A percentile compares a stretch with the other conserved stretches of the same genome.
phyloP scores from a whole-genome alignment of 495 filamentous ascomycete genomes.

The Penicillium malachiteum region DNA sequence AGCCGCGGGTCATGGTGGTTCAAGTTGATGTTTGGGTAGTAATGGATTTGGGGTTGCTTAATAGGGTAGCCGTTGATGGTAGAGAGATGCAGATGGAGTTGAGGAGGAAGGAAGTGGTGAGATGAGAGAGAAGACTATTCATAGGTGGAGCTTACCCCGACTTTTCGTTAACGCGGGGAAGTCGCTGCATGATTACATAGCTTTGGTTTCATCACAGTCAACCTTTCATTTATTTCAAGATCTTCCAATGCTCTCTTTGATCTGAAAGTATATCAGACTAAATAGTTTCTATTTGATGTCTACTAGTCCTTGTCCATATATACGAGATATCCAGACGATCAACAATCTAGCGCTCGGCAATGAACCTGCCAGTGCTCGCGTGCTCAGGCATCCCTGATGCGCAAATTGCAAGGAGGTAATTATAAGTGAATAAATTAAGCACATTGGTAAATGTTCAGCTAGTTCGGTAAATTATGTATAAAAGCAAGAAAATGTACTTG shows the following conservation, averaged over 20 bases:
- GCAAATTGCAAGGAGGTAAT: neutral
- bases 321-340: too few species aligned
- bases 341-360: too few species aligned
- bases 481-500: neutral
- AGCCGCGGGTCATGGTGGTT: constrained; percentile 19
- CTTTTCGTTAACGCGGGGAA: constrained; percentile 2
- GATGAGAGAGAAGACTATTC: neutral
- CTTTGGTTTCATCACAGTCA: neutral
- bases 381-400: too few species aligned
- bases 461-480: neutral
- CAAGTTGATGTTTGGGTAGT: neutral
- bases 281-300: too few species aligned
- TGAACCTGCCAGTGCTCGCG: too few species aligned
- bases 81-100: neutral
- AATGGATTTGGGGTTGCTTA: neutral
- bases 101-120: neutral
- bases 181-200: constrained; percentile 1
- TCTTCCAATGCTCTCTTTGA: too few species aligned
- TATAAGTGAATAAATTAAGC: neutral
- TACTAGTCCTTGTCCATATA: too few species aligned
- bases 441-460: too few species aligned
- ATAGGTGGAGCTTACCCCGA: constrained; percentile 1
- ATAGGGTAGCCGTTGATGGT: neutral
- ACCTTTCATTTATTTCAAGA: too few species aligned
- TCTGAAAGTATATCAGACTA: too few species aligned